Base-by-base conservation (phyloP, 2,329 filamentous ascomycete species). In the Setomelanomma holmii region DNA sequence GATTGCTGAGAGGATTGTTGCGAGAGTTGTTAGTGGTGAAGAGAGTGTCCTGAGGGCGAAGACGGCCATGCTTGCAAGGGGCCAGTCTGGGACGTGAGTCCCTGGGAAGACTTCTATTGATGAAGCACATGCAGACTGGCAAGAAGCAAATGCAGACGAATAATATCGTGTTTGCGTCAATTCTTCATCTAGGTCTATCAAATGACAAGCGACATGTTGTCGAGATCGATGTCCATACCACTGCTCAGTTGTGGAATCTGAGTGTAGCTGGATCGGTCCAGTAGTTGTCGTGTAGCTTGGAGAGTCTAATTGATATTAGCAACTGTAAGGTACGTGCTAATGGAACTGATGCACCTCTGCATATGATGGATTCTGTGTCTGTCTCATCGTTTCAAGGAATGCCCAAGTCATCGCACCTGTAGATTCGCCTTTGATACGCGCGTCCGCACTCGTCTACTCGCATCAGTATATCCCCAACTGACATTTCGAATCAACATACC, bases 371-470 rank as follows among this genome's bases (percentile, higher is more conserved):
- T 63, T 66, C 8, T 62, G 44, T 3, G 61, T 65, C n/a, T 53
- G 58, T 56, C 73, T 76, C 74, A 79, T 78, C 4, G 69, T 69
- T 56, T 80, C 72, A 40, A 80, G 58, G 45, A 81, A 80, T 1
- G 78, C 78, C 77, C 77, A 80, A 17, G 72, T 77, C 79, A 80
- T 80, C 0, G 79, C 79, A 0, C 79, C 79, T 1, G 75, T 76
- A 34, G 73, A 70, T 34, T 71, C 66, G 0, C 79, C 79, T 11
- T 70, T 62, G 34, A 82, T 82, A 16, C 64, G 71, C 11, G 79
- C 78, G 69, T 81, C 79, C 16, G 80, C 80, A 45, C 72, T 77
- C 1, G 80, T 82, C 49, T 36, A 16, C 16, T 36, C 11, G 7
- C 34, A 36, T 36, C 16, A 36, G 34, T 6, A 36, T 8, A 30